A percentile compares a stretch with the other conserved stretches of the same genome.
These are phyloP conservation scores for Sarocladiaceae sp. DNA, from an alignment of 2,329 filamentous ascomycete species.

Conservation along the genomic window DNA sequence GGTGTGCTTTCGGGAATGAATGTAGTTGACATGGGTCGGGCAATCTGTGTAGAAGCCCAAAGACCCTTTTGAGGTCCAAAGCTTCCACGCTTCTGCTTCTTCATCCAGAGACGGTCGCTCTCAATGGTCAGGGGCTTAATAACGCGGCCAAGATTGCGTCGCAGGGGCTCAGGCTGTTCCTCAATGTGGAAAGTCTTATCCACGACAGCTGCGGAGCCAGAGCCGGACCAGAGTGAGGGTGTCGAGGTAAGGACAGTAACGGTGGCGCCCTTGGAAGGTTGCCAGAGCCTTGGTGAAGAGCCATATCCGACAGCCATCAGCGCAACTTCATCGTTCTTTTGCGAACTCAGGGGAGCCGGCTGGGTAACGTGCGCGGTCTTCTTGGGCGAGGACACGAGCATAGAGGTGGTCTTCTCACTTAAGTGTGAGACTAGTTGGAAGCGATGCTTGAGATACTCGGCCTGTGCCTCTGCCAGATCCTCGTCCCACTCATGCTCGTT, in stretches of 20 bases:
- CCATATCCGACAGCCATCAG: background rate
- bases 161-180: background rate
- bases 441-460: slow-evolving; percentile 9
- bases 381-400: background rate
- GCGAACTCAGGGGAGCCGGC: background rate
- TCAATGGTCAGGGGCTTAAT: background rate
- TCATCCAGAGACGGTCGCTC: slow-evolving; percentile 1
- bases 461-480: slow-evolving; percentile 6
- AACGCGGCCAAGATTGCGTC: background rate
- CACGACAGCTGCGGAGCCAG: background rate
- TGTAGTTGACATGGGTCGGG: background rate
- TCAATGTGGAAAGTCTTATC: background rate
- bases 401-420: background rate
- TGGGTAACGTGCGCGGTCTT: background rate
- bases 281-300: background rate
- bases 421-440: slow-evolving; percentile 1
- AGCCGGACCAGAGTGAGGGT: background rate
- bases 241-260: background rate
- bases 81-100: slow-evolving; percentile 3
- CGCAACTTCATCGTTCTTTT: background rate
- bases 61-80: slow-evolving; percentile 7
- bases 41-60: background rate
- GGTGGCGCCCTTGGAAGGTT: background rate
- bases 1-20: slow-evolving; percentile 10
- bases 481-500: slow-evolving; percentile 8